Evolutionary conservation across 257 asterid genomes (phyloP).

Genomic region (Pogostemon cablin): DNA sequence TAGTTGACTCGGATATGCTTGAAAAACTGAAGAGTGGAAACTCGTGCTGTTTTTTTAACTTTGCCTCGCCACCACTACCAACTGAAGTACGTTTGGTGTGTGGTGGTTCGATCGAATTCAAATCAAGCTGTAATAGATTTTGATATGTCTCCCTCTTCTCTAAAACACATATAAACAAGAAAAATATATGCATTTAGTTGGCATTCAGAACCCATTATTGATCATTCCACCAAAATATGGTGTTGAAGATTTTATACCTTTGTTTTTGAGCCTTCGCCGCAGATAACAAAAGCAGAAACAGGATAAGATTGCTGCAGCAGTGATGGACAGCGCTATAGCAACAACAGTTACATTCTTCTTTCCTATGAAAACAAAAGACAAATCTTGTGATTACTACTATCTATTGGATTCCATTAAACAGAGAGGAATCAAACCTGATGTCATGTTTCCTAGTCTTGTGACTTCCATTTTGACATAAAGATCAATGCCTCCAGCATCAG

Average conservation of each 20-base stretch:
- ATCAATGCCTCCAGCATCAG: neutral
- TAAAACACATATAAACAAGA: neutral
- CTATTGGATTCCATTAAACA: neutral
- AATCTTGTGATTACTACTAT: no score
- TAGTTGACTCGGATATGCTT: constrained; percentile 29
- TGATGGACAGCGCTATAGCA: neutral
- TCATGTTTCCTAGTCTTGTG: neutral
- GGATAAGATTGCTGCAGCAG: neutral
- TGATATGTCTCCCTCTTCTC: constrained; percentile 17
- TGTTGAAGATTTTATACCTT: constrained; percentile 19
- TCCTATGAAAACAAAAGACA: neutral
- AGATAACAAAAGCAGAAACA: neutral
- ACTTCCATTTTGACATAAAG: neutral
- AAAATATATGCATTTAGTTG: neutral
- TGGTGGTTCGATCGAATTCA: constrained; percentile 7
- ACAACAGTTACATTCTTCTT: neutral
- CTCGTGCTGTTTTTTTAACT: constrained; percentile 16
- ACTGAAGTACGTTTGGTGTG: neutral
- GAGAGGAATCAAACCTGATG: neutral
- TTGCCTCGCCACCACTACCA: neutral
- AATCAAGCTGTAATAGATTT: constrained; percentile 26
- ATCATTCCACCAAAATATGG: neutral
- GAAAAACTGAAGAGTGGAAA: constrained; percentile 31
- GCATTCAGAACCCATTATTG: neutral
- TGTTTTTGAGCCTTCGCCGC: constrained; percentile 27